Evolutionary conservation across 1,284 basidiomycete genomes (phyloP).

Genomic region (Tremellales sp.): DNA sequence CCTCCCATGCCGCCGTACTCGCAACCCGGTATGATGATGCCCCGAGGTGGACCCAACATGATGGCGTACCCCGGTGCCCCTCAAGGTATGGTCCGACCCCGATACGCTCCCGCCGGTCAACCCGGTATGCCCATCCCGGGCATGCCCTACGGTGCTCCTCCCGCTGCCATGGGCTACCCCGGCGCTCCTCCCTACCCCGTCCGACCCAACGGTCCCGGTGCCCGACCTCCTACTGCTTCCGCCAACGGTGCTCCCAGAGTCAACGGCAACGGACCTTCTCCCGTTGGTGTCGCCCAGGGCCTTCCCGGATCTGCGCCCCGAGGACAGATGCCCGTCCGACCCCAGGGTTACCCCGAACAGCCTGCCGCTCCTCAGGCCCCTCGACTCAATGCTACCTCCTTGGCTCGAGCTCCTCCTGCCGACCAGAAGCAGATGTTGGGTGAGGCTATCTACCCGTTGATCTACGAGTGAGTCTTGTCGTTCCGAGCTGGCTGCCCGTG

Average conservation of each 20-base stretch:
- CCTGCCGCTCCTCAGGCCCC: slow-evolving; percentile 39
- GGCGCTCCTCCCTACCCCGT: slow-evolving; percentile 38
- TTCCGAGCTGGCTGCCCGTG: slow-evolving; percentile 11
- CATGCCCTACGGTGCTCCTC: slow-evolving; percentile 42
- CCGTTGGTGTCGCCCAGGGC: slow-evolving; percentile 48
- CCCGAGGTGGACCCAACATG: slow-evolving; percentile 70
- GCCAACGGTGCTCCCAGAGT: slow-evolving; percentile 51
- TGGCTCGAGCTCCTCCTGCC: slow-evolving; percentile 71
- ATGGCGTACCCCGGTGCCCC: slow-evolving; percentile 64
- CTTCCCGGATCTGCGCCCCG: slow-evolving; percentile 49
- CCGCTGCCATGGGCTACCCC: slow-evolving; percentile 62
- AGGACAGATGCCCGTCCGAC: slow-evolving; percentile 41
- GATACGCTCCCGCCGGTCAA: slow-evolving; percentile 69
- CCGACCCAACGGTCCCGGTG: slow-evolving; percentile 31
- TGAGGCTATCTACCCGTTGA: slow-evolving; percentile 87
- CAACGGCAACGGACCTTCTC: slow-evolving; percentile 46
- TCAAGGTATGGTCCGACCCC: slow-evolving; percentile 66
- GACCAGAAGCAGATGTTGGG: slow-evolving; percentile 98
- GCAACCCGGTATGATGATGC: slow-evolving; percentile 53
- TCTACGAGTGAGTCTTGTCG: slow-evolving; percentile 63
- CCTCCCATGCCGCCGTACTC: slow-evolving; percentile 67
- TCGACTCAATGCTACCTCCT: slow-evolving; percentile 53
- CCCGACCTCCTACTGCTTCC: slow-evolving; percentile 44
- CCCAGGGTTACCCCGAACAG: slow-evolving; percentile 55
- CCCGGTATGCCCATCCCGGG: slow-evolving; percentile 41